Evolutionary conservation across 805 yeast genomes (phyloP).

Genomic region (Jamesozyma gamospora): DNA sequence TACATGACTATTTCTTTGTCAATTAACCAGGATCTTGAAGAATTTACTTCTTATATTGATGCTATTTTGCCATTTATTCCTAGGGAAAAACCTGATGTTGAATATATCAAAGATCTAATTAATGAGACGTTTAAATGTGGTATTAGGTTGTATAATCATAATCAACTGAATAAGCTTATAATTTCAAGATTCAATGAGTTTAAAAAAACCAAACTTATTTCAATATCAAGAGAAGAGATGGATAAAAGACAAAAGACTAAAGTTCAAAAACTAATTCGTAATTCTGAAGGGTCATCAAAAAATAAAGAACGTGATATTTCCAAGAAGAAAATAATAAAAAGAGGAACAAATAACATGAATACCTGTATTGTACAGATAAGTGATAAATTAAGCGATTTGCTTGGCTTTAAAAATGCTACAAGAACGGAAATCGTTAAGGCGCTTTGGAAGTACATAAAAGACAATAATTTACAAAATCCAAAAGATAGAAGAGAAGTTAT

Average conservation of each 20-base stretch:
- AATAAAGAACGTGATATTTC: background rate
- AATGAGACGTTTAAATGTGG: background rate
- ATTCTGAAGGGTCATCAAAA: background rate
- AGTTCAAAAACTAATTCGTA: background rate
- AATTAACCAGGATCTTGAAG: background rate
- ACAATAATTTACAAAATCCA: conserved; percentile 55
- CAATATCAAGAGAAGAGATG: background rate
- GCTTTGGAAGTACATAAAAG: conserved; percentile 64
- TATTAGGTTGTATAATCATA: background rate
- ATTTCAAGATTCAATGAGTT: background rate
- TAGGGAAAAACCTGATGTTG: background rate
- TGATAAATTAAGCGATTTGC: conserved; percentile 38
- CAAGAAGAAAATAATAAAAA: background rate
- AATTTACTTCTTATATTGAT: background rate
- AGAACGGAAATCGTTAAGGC: conserved; percentile 59
- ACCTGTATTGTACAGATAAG: conserved; percentile 38
- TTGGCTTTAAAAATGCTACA: conserved; percentile 38
- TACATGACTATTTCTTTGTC: background rate
- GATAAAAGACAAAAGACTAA: background rate
- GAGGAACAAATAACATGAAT: conserved; percentile 2
- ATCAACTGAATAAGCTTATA: background rate
- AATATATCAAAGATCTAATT: background rate
- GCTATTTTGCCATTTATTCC: conserved; percentile 1
- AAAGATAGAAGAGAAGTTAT: conserved; percentile 51
- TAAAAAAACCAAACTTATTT: background rate